Conservation (phyloP, 2,329 filamentous ascomycete species). For the Xylaria multiplex region DNA sequence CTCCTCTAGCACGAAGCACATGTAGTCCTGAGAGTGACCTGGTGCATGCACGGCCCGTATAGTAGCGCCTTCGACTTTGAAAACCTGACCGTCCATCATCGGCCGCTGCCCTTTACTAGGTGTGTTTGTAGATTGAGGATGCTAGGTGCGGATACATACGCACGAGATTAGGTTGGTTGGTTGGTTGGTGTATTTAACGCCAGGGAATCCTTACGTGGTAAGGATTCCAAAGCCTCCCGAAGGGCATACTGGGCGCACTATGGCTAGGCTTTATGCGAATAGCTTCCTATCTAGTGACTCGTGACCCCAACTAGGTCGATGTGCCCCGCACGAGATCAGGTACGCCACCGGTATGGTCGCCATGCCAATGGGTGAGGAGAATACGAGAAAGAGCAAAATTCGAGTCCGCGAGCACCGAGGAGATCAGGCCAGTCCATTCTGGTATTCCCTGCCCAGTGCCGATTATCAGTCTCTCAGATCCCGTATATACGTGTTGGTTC, state of each 20-base stretch:
- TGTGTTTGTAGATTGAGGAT: slow-evolving; percentile 69
- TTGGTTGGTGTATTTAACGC: too few relatives aligned
- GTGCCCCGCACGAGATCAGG: slow-evolving; percentile 64
- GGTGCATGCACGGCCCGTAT: slow-evolving; percentile 53
- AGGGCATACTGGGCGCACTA: too few relatives aligned
- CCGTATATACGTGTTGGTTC: slow-evolving; percentile 80
- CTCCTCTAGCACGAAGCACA: slow-evolving; percentile 79
- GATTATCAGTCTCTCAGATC: slow-evolving; percentile 70
- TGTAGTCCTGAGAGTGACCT: slow-evolving; percentile 82
- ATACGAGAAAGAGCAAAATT: slow-evolving; percentile 58
- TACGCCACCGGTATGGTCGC: slow-evolving; percentile 83
- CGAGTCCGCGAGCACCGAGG: slow-evolving; percentile 44
- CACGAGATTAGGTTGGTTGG: slow-evolving; percentile 64
- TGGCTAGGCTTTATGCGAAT: too few relatives aligned
- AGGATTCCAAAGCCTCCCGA: too few relatives aligned
- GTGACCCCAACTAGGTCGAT: too few relatives aligned
- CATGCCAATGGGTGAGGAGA: slow-evolving; percentile 90
- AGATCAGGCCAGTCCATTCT: slow-evolving; percentile 61
- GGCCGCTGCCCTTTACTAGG: slow-evolving; percentile 61
- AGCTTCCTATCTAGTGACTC: too few relatives aligned
- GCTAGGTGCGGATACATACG: slow-evolving; percentile 64
- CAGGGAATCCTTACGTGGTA: too few relatives aligned
- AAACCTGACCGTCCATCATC: slow-evolving; percentile 64
- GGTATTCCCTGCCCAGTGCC: slow-evolving; percentile 77
- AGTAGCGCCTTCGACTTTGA: slow-evolving; percentile 56